A percentile compares a stretch with the other conserved stretches of the same genome.
Evolutionary conservation across 2,329 filamentous ascomycete genomes (phyloP).

Genomic region (Coniochaeta sp.): DNA sequence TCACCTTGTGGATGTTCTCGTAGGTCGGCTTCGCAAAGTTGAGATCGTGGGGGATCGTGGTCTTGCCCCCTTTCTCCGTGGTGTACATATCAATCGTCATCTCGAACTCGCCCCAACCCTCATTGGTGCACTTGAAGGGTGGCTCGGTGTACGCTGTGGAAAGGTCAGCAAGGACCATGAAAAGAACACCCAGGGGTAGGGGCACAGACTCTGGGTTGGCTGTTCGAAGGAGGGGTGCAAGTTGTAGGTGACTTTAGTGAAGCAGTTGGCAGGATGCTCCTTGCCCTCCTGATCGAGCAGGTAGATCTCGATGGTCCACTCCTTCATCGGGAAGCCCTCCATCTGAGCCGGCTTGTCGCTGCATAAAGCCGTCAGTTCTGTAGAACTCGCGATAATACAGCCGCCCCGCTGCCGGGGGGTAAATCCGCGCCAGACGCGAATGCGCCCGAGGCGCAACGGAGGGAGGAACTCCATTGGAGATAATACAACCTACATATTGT

Average conservation of each 20-base stretch:
- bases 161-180: neutral
- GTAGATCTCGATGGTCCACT: conserved; percentile 84
- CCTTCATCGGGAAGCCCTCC: conserved; percentile 85
- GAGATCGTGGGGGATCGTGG: conserved; percentile 76
- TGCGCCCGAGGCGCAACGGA: neutral
- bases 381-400: neutral
- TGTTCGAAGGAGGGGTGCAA: conserved; percentile 91
- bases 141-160: conserved; percentile 67
- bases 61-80: conserved; percentile 78
- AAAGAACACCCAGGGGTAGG: neutral
- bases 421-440: neutral
- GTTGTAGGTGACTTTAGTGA: conserved; percentile 88
- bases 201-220: conserved; percentile 70
- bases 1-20: conserved; percentile 72
- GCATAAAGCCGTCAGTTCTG: conserved; percentile 16
- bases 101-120: conserved; percentile 98
- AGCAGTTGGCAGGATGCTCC: conserved; percentile 73
- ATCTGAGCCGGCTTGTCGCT: conserved; percentile 75
- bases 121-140: conserved; percentile 84
- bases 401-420: neutral
- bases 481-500: conserved; percentile 58
- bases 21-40: conserved; percentile 82
- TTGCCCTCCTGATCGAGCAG: conserved; percentile 81
- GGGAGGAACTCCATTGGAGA: neutral
- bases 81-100: conserved; percentile 80